Percentiles rank a stretch among this genome's conserved stretches.
Conservation (phyloP, 768 basidiomycete species). For the Multifurca ochricompacta region DNA sequence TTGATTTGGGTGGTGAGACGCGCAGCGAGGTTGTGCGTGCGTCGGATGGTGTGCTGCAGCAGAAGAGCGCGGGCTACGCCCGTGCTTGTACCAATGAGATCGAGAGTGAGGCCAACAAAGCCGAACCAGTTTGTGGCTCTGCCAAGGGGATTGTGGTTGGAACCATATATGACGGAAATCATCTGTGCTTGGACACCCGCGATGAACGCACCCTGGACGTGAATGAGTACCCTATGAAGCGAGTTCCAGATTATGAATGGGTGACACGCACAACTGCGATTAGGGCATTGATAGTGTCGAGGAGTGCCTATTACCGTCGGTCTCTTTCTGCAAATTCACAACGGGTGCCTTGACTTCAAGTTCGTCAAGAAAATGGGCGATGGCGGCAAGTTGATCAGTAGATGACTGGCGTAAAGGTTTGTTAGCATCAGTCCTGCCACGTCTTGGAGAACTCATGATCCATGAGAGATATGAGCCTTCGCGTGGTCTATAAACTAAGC, state of each 20-base stretch:
- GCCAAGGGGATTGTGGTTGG: neutral
- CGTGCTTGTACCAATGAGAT: slow-evolving; percentile 16
- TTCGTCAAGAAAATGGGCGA: slow-evolving; percentile 6
- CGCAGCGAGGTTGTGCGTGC: slow-evolving; percentile 6
- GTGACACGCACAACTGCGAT: slow-evolving; percentile 9
- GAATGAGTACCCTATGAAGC: neutral
- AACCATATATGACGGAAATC: neutral
- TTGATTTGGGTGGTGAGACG: slow-evolving; percentile 6
- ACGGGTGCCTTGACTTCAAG: slow-evolving; percentile 4
- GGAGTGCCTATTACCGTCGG: slow-evolving; percentile 10
- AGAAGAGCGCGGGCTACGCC: slow-evolving; percentile 15
- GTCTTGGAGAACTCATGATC: slow-evolving; percentile 8
- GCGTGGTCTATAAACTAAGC: too few species aligned
- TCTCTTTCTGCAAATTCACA: neutral
- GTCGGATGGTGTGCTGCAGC: slow-evolving; percentile 7
- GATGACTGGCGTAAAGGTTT: neutral
- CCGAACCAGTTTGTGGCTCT: slow-evolving; percentile 14
- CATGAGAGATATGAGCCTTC: too few species aligned
- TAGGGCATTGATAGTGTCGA: slow-evolving; percentile 17
- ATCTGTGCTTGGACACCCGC: slow-evolving; percentile 19
- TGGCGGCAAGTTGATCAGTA: slow-evolving; percentile 4
- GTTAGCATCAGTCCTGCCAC: too few species aligned
- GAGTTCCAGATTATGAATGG: neutral
- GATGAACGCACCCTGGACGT: slow-evolving; percentile 17
- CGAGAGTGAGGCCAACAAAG: slow-evolving; percentile 20